Evolutionary conservation across 2,329 filamentous ascomycete species (phyloP), one percentile per base, ranked within the genome.

Genomic region (Amylocarpus encephaloides): DNA sequence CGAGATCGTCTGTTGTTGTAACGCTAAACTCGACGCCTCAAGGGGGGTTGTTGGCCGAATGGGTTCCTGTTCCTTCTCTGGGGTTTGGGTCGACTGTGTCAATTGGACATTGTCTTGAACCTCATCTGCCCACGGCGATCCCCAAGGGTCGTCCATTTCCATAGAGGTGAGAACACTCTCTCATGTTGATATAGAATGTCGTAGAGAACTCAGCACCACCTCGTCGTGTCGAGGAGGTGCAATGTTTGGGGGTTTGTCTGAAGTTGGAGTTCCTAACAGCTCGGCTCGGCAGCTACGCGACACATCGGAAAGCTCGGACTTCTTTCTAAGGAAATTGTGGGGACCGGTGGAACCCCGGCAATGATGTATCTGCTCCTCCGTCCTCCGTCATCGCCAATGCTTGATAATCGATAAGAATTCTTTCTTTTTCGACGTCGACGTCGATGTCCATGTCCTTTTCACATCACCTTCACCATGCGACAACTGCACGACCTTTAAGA

Each of bases 121-220:
- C 54, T 66, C 64, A 49, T 67, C 66, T 57, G 66, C 67, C 67
- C 67, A 69, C 29, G 67, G 67, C 48, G 66, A 69, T 56, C 65
- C 64, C 67, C 67, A 69, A 51, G 64, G 62, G 56, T 68, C 66
- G 58, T 67, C 65, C 65, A 67, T 68, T 58, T 56, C 60, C 54
- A 58, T 59, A 57, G 46, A 43, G 51, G 48, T 50, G 50, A 49
- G 51, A 49, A 50, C 32, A 49, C 47, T 40, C 55, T 62, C 53
- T 64, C 63, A 64, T 64, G 59, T 60, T 64, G 61, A 60, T 60
- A 55, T 48, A 63, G 60, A 59, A 58, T 52, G 42, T 49, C 40
- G 43, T 40, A 34, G 9, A 49, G 43, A 35, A 22, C 30, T 40
- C 43, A 29, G 15, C 29, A 43, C 18, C 48, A 45, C 43, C 15